These are phyloP conservation scores for Umbilicaria muhlenbergii DNA, from an alignment of 495 filamentous ascomycete genomes.

Conservation along the genomic window DNA sequence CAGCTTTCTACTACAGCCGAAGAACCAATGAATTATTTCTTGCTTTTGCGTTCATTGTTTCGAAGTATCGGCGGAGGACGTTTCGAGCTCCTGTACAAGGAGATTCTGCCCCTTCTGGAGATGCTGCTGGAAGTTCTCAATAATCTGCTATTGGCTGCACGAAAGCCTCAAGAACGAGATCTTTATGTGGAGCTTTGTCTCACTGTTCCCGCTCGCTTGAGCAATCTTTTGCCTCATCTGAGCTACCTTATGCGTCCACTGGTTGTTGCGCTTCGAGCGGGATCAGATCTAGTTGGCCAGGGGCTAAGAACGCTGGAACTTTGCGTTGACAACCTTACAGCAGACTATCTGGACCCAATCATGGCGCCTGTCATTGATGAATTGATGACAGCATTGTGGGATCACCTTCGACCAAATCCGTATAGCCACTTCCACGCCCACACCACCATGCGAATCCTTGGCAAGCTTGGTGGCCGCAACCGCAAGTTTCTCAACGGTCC, in stretches of 20 bases:
- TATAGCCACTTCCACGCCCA: constrained; percentile 96
- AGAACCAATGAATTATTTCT: constrained; percentile 97
- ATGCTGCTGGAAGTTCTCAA: constrained; percentile 97
- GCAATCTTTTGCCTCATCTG: constrained; percentile 91
- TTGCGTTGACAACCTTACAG: constrained; percentile 95
- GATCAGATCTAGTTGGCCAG: constrained; percentile 86
- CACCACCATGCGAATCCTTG: constrained; percentile 95
- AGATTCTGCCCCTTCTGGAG: constrained; percentile 87
- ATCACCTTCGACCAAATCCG: constrained; percentile 78
- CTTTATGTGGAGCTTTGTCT: constrained; percentile 93
- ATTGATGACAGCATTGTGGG: constrained; percentile 90
- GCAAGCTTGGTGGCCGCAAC: constrained; percentile 91
- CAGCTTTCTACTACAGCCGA: constrained; percentile 89
- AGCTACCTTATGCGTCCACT: constrained; percentile 95
- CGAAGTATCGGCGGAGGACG: constrained; percentile 92
- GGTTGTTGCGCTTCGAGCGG: constrained; percentile 81
- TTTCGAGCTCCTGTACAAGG: constrained; percentile 96
- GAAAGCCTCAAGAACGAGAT: constrained; percentile 80
- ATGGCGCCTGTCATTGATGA: constrained; percentile 99
- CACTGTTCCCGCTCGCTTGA: constrained; percentile 86
- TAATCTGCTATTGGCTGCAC: constrained; percentile 73
- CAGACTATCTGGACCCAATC: constrained; percentile 95
- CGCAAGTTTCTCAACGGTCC: constrained; percentile 86
- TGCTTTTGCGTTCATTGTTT: constrained; percentile 81
- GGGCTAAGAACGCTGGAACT: constrained; percentile 87